phyloP scores from a whole-genome alignment of 257 asterid species.

The Marsdenia floribunda region DNA sequence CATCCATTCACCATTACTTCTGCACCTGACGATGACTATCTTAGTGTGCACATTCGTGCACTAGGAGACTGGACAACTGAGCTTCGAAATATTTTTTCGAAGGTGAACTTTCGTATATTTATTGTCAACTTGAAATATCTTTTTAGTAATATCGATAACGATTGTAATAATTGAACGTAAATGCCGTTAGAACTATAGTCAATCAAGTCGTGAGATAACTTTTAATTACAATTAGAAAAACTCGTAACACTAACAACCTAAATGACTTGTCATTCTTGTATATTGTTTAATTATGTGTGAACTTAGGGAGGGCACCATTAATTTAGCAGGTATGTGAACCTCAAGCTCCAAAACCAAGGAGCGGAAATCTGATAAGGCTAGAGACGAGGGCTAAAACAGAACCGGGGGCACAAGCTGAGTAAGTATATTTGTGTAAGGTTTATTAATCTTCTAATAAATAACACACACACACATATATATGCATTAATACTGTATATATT shows the following conservation, averaged over 20 bases:
- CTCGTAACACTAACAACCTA: too few relatives aligned
- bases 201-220: too few relatives aligned
- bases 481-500: conserved; percentile 9
- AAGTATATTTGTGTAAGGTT: conserved; percentile 12
- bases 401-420: conserved; percentile 38
- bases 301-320: not conserved
- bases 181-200: too few relatives aligned
- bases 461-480: too few relatives aligned
- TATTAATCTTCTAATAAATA: not conserved
- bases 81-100: conserved; percentile 53
- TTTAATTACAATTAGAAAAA: too few relatives aligned
- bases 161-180: too few relatives aligned
- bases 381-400: conserved; percentile 37
- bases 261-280: not conserved
- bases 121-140: too few relatives aligned
- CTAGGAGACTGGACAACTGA: conserved; percentile 93
- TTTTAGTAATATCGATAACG: too few relatives aligned
- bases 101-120: not conserved
- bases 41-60: conserved; percentile 81
- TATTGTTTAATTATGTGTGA: not conserved
- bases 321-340: conserved; percentile 60
- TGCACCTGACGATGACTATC: conserved; percentile 79
- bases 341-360: conserved; percentile 26
- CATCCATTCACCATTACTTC: conserved; percentile 97
- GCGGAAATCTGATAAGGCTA: conserved; percentile 60